Percentiles rank a stretch among this genome's conserved stretches.
Evolutionary conservation across 371 early-diverging fungal genomes (phyloP).

Genomic region (Mortierella sp.): DNA sequence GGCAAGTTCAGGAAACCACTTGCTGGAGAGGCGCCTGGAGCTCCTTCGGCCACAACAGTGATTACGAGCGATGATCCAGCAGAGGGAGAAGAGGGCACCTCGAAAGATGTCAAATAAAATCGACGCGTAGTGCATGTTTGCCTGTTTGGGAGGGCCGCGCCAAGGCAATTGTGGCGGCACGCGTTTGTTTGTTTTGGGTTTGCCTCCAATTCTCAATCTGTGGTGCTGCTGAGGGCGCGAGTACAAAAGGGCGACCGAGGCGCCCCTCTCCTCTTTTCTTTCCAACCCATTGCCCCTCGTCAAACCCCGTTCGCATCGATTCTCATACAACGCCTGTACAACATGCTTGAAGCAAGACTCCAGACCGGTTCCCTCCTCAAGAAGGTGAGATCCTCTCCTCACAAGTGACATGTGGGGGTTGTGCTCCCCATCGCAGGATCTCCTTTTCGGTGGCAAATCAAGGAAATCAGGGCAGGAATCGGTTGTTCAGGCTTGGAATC

Average conservation of each 20-base stretch:
- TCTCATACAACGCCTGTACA: constrained; percentile 19
- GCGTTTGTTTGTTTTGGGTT: constrained; percentile 7
- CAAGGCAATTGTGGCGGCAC: not conserved
- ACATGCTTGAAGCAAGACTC: constrained; percentile 87
- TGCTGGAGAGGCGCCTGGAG: constrained; percentile 24
- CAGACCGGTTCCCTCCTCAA: constrained; percentile 87
- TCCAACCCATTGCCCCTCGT: not conserved
- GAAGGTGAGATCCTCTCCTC: constrained; percentile 46
- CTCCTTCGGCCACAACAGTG: constrained; percentile 41
- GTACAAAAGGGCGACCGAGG: not conserved
- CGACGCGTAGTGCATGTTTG: too few relatives aligned
- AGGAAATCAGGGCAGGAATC: not conserved
- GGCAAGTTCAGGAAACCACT: constrained; percentile 89
- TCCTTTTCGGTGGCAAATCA: not conserved
- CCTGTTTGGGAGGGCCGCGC: not conserved
- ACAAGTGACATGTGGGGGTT: not conserved
- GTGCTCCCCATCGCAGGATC: not conserved
- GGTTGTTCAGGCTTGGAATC: too few relatives aligned
- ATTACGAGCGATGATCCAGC: constrained; percentile 11
- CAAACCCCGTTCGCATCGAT: not conserved
- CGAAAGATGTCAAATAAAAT: not conserved
- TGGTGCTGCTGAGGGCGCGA: not conserved
- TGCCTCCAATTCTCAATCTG: not conserved
- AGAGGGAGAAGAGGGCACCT: not conserved
- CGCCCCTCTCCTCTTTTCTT: not conserved